Conservation (phyloP, 306 rosid species). For the Pueraria montana region DNA sequence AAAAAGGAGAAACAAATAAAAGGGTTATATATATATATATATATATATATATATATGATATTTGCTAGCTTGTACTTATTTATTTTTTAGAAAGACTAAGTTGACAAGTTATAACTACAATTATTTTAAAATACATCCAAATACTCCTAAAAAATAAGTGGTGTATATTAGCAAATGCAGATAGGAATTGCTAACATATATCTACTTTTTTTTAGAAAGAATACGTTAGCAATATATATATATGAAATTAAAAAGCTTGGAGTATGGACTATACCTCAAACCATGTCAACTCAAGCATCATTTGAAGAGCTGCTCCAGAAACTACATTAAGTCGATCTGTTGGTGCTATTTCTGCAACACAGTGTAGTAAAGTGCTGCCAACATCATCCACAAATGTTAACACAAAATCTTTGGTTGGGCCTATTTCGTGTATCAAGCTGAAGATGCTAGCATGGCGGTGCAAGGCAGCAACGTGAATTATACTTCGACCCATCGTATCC, state of each 20-base stretch:
- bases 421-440: conserved; percentile 54
- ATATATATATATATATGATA: no score
- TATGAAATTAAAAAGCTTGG: neutral
- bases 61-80: no score
- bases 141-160: no score
- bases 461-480: conserved; percentile 54
- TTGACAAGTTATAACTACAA: no score
- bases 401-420: conserved; percentile 47
- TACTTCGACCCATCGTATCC: conserved; percentile 24
- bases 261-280: conserved; percentile 52
- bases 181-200: no score
- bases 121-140: no score
- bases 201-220: no score
- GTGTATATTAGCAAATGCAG: no score
- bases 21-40: neutral
- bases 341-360: conserved; percentile 52
- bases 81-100: no score
- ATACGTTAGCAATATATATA: no score
- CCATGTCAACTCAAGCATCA: conserved; percentile 58
- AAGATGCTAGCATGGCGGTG: conserved; percentile 59
- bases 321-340: conserved; percentile 46
- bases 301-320: conserved; percentile 61
- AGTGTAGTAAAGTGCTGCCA: conserved; percentile 41
- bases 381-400: neutral
- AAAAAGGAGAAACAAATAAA: neutral